phyloP scores from a whole-genome alignment of 192 early-diverging fungal genomes.

The Diversispora eburnea region DNA sequence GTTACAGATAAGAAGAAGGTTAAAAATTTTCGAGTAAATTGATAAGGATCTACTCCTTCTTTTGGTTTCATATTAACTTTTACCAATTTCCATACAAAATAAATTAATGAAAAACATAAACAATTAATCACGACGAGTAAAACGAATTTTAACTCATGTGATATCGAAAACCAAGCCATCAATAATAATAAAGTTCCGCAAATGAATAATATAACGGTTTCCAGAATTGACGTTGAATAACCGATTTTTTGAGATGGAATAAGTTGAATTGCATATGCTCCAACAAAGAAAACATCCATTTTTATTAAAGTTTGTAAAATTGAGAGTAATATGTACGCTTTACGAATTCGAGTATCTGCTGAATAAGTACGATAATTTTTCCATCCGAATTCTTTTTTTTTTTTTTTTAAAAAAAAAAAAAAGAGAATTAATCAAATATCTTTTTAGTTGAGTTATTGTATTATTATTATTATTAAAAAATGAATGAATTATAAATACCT shows the following conservation, averaged over 20 bases:
- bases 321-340: conserved; percentile 34
- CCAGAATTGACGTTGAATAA: conserved; percentile 30
- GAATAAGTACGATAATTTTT: conserved; percentile 46
- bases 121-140: conserved; percentile 29
- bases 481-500: too few relatives aligned
- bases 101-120: not conserved
- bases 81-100: not conserved
- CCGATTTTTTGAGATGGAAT: conserved; percentile 38
- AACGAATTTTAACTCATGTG: conserved; percentile 36
- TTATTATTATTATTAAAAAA: too few relatives aligned
- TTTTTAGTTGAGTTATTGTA: too few relatives aligned
- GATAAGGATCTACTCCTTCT: conserved; percentile 35
- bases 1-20: conserved; percentile 36
- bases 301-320: conserved; percentile 44
- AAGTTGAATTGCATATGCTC: conserved; percentile 42
- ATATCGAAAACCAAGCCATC: conserved; percentile 33
- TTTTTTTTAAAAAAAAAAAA: too few relatives aligned
- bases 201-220: conserved; percentile 37
- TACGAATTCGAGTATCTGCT: conserved; percentile 39
- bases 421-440: too few relatives aligned
- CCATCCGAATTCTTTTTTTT: conserved; percentile 48
- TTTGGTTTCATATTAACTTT: not conserved
- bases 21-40: conserved; percentile 41
- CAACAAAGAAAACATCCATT: conserved; percentile 43
- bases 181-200: conserved; percentile 28